Conservation (phyloP, 2,329 filamentous ascomycete species). For the Boeremia lycopersici region DNA sequence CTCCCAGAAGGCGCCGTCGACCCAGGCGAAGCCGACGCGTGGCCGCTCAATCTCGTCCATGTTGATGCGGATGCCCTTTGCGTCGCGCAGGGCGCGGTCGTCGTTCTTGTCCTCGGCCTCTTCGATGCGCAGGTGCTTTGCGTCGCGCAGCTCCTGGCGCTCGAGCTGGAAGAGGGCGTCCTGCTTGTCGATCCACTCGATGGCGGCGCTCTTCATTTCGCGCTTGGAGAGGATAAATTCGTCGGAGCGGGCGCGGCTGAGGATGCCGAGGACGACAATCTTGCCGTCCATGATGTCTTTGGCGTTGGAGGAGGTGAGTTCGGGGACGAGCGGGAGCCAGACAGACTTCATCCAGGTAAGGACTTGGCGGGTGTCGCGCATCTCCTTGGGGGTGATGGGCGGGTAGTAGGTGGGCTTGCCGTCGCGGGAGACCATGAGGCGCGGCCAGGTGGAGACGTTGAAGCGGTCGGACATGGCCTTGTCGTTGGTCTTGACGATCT, state of each 20-base stretch:
- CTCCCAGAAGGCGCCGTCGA: constrained; percentile 97
- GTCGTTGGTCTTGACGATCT: constrained; percentile 89
- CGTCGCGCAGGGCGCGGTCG: constrained; percentile 80
- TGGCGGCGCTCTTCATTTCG: constrained; percentile 93
- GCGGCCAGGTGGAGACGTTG: constrained; percentile 97
- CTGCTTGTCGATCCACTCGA: constrained; percentile 98
- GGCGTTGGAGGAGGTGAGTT: constrained; percentile 88
- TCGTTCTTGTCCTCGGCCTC: constrained; percentile 94
- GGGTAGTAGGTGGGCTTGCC: constrained; percentile 90
- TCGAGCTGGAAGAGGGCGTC: constrained; percentile 90
- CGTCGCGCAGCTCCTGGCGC: constrained; percentile 88
- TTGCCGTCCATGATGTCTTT: constrained; percentile 94
- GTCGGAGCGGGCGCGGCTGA: constrained; percentile 79
- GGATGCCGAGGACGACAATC: constrained; percentile 88
- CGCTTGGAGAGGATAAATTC: constrained; percentile 78
- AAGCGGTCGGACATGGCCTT: constrained; percentile 76
- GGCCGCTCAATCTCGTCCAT: constrained; percentile 87
- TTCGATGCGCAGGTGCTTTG: constrained; percentile 93
- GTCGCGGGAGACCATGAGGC: constrained; percentile 85
- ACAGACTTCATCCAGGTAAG: constrained; percentile 94
- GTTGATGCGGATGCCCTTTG: constrained; percentile 89
- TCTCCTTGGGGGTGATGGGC: constrained; percentile 84
- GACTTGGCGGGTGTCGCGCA: constrained; percentile 83
- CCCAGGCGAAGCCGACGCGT: constrained; percentile 94
- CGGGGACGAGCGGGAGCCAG: constrained; percentile 94